A percentile compares a stretch with the other conserved stretches of the same genome.
Conservation (phyloP, 495 filamentous ascomycete species). For the Tetracladium setigerum region DNA sequence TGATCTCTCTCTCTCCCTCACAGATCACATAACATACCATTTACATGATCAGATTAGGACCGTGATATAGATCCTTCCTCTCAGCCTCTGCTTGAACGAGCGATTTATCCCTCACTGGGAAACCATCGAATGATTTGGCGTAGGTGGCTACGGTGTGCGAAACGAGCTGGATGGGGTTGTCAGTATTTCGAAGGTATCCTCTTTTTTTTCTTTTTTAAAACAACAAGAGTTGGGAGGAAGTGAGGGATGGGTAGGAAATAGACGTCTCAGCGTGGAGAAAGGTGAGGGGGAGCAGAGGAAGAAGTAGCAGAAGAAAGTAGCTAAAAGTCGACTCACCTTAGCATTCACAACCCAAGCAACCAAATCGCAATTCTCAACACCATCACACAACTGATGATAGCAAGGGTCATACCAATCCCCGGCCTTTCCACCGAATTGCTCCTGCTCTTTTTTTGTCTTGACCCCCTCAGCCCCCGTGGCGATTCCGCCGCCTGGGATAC, state of each 20-base stretch:
- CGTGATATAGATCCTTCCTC: constrained; percentile 12
- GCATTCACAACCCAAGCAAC: constrained; percentile 48
- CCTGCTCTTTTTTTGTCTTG: constrained; percentile 42
- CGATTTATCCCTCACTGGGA: constrained; percentile 34
- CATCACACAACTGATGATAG: constrained; percentile 49
- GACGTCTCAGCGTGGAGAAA: no score
- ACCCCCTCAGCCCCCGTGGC: constrained; percentile 56
- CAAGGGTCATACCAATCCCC: constrained; percentile 46
- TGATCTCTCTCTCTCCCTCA: no score
- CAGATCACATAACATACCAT: constrained; percentile 1
- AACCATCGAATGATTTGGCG: constrained; percentile 43
- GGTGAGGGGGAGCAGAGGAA: neutral
- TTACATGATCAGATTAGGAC: constrained; percentile 17
- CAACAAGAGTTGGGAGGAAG: neutral
- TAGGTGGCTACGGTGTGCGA: constrained; percentile 47
- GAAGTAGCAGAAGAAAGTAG: no score
- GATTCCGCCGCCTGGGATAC: constrained; percentile 48
- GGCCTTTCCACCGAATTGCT: constrained; percentile 43
- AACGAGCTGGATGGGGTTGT: constrained; percentile 30
- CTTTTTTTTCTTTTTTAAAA: constrained; percentile 18
- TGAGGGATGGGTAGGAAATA: no score
- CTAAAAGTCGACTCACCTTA: constrained; percentile 29
- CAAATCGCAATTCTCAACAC: constrained; percentile 38
- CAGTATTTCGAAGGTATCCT: neutral
- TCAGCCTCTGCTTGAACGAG: neutral